phyloP scores from a whole-genome alignment of 1,284 basidiomycete genomes.

The Cerioporus squamosus region DNA sequence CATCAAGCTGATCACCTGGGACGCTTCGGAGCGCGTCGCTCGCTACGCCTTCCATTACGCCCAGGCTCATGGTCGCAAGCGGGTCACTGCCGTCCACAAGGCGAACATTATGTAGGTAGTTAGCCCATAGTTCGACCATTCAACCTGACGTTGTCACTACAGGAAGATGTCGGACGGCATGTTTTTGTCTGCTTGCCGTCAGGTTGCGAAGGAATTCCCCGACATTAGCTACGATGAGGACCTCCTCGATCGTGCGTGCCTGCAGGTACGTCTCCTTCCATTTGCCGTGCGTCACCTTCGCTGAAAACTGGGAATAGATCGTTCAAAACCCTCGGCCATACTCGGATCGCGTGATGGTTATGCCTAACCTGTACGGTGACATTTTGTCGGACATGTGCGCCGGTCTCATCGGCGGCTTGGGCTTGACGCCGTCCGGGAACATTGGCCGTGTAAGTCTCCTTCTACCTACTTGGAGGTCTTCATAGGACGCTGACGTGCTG shows the following conservation, averaged over 20 bases:
- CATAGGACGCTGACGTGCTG: constrained; percentile 20
- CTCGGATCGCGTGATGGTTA: constrained; percentile 98
- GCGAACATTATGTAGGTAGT: constrained; percentile 93
- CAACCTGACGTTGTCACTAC: constrained; percentile 5
- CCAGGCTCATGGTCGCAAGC: constrained; percentile 82
- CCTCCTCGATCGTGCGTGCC: constrained; percentile 94
- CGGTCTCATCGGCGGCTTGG: constrained; percentile 97
- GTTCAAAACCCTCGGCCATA: constrained; percentile 94
- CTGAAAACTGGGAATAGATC: constrained; percentile 49
- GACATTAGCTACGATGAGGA: constrained; percentile 96
- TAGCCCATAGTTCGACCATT: not conserved
- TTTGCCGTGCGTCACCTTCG: not conserved
- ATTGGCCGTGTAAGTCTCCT: constrained; percentile 79
- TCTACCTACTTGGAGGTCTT: not conserved
- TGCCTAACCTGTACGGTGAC: constrained; percentile 99
- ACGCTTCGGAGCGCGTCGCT: constrained; percentile 98
- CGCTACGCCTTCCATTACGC: constrained; percentile 99
- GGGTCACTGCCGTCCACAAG: constrained; percentile 99
- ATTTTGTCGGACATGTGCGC: constrained; percentile 99
- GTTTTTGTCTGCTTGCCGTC: constrained; percentile 98
- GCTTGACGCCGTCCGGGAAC: constrained; percentile 98
- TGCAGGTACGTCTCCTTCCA: constrained; percentile 61
- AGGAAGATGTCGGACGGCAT: constrained; percentile 99
- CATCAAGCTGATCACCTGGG: constrained; percentile 99
- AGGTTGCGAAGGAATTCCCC: constrained; percentile 96